Evolutionary conservation across 208 protist genomes (phyloP).

Genomic region (Trypanosoma melophagium): DNA sequence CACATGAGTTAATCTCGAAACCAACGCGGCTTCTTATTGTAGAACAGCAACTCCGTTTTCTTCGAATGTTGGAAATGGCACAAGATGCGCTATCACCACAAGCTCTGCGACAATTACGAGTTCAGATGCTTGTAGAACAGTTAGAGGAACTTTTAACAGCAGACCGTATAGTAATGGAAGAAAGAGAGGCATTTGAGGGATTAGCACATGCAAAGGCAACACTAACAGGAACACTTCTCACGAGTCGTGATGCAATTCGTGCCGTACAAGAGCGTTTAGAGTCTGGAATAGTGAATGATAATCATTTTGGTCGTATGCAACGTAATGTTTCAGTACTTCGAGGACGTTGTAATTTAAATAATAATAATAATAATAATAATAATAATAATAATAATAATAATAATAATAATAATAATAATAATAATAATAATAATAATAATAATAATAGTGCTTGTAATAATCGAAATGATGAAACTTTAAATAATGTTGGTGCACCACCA

Average conservation of each 20-base stretch:
- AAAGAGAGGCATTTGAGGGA: slow-evolving; percentile 66
- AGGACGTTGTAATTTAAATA: background rate
- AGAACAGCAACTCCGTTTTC: slow-evolving; percentile 41
- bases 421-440: too few species aligned
- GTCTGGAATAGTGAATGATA: slow-evolving; percentile 28
- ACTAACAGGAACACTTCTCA: slow-evolving; percentile 66
- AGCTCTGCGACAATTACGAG: slow-evolving; percentile 34
- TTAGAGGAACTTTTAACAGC: slow-evolving; percentile 29
- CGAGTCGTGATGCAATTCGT: slow-evolving; percentile 44
- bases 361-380: too few species aligned
- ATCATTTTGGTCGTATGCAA: background rate
- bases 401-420: too few species aligned
- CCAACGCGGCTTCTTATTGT: slow-evolving; percentile 46
- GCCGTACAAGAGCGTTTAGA: slow-evolving; percentile 58
- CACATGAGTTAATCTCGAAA: slow-evolving; percentile 30
- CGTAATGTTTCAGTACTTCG: too few species aligned
- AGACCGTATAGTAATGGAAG: slow-evolving; percentile 36
- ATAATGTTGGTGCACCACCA: slow-evolving; percentile 21
- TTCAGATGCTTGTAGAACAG: slow-evolving; percentile 68
- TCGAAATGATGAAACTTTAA: background rate
- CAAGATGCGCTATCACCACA: slow-evolving; percentile 49
- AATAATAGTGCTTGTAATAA: background rate
- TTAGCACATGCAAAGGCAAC: slow-evolving; percentile 75
- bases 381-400: background rate
- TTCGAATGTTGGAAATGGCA: slow-evolving; percentile 71